Conservation (phyloP, 2,329 filamentous ascomycete species). For the Penicillium sclerotiorum region DNA sequence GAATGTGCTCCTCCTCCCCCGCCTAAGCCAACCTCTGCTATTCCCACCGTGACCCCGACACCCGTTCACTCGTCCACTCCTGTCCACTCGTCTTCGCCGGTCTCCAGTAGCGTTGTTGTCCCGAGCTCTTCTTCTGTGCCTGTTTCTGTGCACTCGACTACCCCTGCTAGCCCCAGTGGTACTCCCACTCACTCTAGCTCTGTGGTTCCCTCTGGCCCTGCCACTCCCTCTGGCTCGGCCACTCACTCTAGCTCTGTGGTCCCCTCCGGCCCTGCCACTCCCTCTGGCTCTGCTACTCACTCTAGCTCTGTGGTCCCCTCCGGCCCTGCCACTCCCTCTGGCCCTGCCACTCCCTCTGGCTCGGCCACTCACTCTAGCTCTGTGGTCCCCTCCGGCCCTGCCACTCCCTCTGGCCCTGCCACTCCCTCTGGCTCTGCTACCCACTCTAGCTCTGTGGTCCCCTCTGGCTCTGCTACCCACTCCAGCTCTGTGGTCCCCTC, state of each 20-base stretch:
- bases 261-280: neutral
- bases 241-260: neutral
- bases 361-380: too few species aligned
- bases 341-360: too few species aligned
- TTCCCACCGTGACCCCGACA: constrained; percentile 10
- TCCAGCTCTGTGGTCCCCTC: neutral
- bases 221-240: neutral
- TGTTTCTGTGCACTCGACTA: neutral
- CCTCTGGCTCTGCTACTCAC: too few species aligned
- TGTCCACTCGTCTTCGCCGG: too few species aligned
- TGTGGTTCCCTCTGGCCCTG: constrained; percentile 5
- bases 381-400: too few species aligned
- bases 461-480: constrained; percentile 1
- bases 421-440: neutral
- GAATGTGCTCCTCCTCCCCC: constrained; percentile 24
- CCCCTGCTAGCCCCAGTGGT: neutral
- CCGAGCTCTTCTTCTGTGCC: neutral
- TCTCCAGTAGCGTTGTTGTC: neutral
- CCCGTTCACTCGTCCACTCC: neutral
- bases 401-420: neutral
- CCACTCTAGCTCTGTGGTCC: constrained; percentile 8
- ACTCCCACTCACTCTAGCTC: constrained; percentile 5
- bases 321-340: too few species aligned
- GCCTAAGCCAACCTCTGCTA: constrained; percentile 18
- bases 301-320: too few species aligned